Conservation (phyloP, 106 monocot genomes). For the Dioscorea zingiberensis region DNA sequence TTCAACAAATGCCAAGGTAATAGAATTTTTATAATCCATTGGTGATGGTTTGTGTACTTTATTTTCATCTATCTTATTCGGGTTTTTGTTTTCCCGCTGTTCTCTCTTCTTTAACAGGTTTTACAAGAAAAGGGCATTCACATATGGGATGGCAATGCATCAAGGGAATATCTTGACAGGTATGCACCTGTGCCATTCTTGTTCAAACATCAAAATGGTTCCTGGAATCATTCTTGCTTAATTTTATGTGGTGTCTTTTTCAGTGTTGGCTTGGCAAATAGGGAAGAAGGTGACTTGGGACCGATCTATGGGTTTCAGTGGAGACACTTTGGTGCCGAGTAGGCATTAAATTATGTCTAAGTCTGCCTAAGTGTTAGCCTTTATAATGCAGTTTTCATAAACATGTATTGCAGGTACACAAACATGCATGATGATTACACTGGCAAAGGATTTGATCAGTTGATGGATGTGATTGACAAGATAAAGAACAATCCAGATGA, state of each 20-base stretch:
- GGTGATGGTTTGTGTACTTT: too few species aligned
- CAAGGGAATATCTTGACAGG: conserved; percentile 94
- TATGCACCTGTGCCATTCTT: background rate
- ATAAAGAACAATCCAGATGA: conserved; percentile 96
- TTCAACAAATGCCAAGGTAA: conserved; percentile 94
- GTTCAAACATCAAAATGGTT: background rate
- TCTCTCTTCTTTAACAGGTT: conserved; percentile 38
- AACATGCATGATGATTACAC: conserved; percentile 93
- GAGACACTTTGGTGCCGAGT: conserved; percentile 99
- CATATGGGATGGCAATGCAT: conserved; percentile 99
- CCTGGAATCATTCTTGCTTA: background rate
- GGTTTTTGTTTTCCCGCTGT: too few species aligned
- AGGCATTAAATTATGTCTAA: conserved; percentile 37
- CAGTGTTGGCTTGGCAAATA: conserved; percentile 64
- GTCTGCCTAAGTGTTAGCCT: background rate
- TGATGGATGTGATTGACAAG: conserved; percentile 83
- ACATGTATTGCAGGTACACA: conserved; percentile 15
- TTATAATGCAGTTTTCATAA: too few species aligned
- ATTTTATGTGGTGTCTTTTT: background rate
- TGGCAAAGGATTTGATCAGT: conserved; percentile 96
- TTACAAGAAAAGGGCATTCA: conserved; percentile 79
- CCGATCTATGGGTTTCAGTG: conserved; percentile 99
- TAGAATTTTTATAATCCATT: too few species aligned
- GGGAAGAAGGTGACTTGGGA: conserved; percentile 93
- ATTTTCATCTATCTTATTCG: background rate